Evolutionary conservation across 805 yeast species (phyloP).

Genomic region (Ogataea nitratoaversa): DNA sequence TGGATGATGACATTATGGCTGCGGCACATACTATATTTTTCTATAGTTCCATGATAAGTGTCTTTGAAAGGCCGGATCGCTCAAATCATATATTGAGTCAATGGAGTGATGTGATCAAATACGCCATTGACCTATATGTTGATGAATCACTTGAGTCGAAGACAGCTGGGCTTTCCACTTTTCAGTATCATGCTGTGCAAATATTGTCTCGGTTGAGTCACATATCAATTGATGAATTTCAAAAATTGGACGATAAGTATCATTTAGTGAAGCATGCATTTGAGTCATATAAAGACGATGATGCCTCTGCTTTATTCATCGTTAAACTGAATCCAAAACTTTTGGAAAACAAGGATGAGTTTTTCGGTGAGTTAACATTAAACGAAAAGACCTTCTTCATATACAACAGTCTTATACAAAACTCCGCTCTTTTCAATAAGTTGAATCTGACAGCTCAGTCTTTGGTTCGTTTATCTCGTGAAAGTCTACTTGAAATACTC

Average conservation of each 20-base stretch:
- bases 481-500: conserved; percentile 23
- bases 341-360: conserved; percentile 12
- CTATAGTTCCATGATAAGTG: conserved; percentile 16
- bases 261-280: conserved; percentile 19
- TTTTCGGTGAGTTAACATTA: conserved; percentile 18
- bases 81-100: conserved; percentile 10
- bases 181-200: conserved; percentile 16
- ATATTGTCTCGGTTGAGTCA: conserved; percentile 18
- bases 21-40: conserved; percentile 26
- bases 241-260: conserved; percentile 18
- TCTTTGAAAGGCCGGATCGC: not conserved
- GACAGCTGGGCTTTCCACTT: conserved; percentile 17
- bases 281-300: conserved; percentile 7
- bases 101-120: conserved; percentile 18
- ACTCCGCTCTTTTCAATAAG: conserved; percentile 16
- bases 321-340: conserved; percentile 24
- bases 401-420: conserved; percentile 21
- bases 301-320: conserved; percentile 21
- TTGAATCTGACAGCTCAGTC: conserved; percentile 14
- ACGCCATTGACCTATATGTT: conserved; percentile 22
- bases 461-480: conserved; percentile 20
- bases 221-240: conserved; percentile 17
- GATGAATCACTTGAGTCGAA: conserved; percentile 24
- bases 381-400: conserved; percentile 22
- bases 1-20: conserved; percentile 28